Percentiles rank a stretch among this genome's conserved stretches.
phyloP scores from a whole-genome alignment of 495 filamentous ascomycete species.

The Aspergillus taichungensis region DNA sequence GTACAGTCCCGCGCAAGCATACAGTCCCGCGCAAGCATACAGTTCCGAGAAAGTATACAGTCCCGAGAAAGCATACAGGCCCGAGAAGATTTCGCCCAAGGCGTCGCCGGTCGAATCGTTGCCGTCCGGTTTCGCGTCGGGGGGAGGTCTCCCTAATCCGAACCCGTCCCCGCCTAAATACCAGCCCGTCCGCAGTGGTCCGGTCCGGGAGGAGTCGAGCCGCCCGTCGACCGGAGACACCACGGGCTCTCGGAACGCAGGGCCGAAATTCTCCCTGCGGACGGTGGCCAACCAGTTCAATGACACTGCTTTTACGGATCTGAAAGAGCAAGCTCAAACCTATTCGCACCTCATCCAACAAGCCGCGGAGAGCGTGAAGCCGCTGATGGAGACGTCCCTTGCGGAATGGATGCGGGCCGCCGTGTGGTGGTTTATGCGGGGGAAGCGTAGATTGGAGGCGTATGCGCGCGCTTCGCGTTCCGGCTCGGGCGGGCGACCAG shows the following conservation, averaged over 20 bases:
- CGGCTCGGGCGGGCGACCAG: slow-evolving; percentile 20
- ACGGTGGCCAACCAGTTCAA: slow-evolving; percentile 36
- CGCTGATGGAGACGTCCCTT: slow-evolving; percentile 47
- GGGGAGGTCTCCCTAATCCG: slow-evolving; percentile 8
- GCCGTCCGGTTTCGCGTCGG: slow-evolving; percentile 15
- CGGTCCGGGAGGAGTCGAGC: slow-evolving; percentile 1
- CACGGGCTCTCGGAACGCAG: slow-evolving; percentile 19
- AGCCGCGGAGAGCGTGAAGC: slow-evolving; percentile 61
- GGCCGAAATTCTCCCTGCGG: slow-evolving; percentile 32
- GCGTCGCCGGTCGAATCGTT: slow-evolving; percentile 3
- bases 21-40: no score
- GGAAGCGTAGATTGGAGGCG: slow-evolving; percentile 61
- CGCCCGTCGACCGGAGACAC: slow-evolving; percentile 16
- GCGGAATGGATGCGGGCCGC: slow-evolving; percentile 60
- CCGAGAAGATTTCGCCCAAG: no score
- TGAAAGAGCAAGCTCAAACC: slow-evolving; percentile 56
- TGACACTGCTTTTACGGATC: slow-evolving; percentile 59
- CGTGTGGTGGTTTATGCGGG: slow-evolving; percentile 83
- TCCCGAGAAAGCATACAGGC: no score
- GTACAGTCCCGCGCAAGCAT: background rate
- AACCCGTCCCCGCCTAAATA: slow-evolving; percentile 11
- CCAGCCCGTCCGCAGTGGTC: slow-evolving; percentile 3
- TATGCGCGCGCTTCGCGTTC: slow-evolving; percentile 54
- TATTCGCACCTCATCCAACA: slow-evolving; percentile 59
- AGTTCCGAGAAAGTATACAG: no score